Percentiles rank a stretch among this genome's conserved stretches.
phyloP scores from a whole-genome alignment of 768 basidiomycete species.

The Arthromyces matolae region DNA sequence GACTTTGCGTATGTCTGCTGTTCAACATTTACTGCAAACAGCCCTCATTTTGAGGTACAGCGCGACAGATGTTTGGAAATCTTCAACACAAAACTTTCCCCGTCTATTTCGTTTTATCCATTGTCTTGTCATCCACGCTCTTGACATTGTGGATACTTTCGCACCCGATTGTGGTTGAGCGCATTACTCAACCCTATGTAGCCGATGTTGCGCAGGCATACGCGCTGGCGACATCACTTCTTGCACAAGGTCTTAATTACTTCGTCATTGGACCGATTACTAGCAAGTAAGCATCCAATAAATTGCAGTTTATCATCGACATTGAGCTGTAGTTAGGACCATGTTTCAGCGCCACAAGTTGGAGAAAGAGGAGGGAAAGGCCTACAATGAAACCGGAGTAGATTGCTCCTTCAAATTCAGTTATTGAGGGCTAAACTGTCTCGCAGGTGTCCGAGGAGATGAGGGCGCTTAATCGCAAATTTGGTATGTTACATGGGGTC shows the following conservation, averaged over 20 bases:
- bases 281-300: slow-evolving; percentile 46
- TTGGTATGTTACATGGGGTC: slow-evolving; percentile 64
- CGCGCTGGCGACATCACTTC: slow-evolving; percentile 42
- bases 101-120: slow-evolving; percentile 64
- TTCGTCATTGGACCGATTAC: slow-evolving; percentile 71
- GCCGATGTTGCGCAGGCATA: slow-evolving; percentile 68
- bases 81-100: slow-evolving; percentile 77
- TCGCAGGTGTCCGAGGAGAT: slow-evolving; percentile 61
- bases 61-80: slow-evolving; percentile 67
- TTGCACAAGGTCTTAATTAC: slow-evolving; percentile 57
- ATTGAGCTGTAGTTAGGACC: slow-evolving; percentile 39
- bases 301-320: background rate
- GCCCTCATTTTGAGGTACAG: slow-evolving; percentile 27
- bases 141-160: slow-evolving; percentile 54
- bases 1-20: slow-evolving; percentile 46
- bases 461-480: slow-evolving; percentile 64
- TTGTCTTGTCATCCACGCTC: slow-evolving; percentile 50
- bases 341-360: slow-evolving; percentile 71
- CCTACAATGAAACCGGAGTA: slow-evolving; percentile 63
- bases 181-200: slow-evolving; percentile 42
- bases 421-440: background rate
- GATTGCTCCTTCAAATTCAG: slow-evolving; percentile 15
- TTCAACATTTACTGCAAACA: background rate
- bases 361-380: slow-evolving; percentile 72
- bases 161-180: slow-evolving; percentile 51